Percentiles rank a stretch among this genome's conserved stretches.
These are phyloP conservation scores for Ogataea pignaliae DNA, from an alignment of 805 yeast species.

Conservation along the genomic window DNA sequence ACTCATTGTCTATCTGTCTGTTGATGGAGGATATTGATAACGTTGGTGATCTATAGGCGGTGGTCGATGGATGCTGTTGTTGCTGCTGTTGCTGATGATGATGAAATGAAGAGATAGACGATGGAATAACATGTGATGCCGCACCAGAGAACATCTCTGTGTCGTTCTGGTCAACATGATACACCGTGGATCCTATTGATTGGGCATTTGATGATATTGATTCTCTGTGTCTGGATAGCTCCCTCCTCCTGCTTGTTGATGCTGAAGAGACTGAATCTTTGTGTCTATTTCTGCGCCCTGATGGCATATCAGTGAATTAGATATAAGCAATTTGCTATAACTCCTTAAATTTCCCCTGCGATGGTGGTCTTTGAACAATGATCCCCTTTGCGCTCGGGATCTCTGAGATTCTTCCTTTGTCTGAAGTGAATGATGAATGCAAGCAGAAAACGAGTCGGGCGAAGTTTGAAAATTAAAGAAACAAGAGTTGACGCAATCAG, in stretches of 20 bases:
- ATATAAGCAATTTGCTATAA: no score
- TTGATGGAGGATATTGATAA: slow-evolving; percentile 5
- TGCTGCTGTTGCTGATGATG: no score
- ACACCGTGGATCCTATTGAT: slow-evolving; percentile 6
- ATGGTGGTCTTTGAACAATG: no score
- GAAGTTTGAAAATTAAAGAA: no score
- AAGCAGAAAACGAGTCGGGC: no score
- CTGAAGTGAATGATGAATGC: no score
- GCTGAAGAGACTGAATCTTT: slow-evolving; percentile 5
- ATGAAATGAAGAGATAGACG: slow-evolving; percentile 73
- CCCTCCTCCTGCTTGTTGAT: slow-evolving; percentile 10
- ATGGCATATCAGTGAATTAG: no score
- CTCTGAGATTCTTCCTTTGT: no score
- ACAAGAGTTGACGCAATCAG: no score
- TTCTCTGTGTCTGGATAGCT: slow-evolving; percentile 29
- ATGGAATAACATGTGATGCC: slow-evolving; percentile 69
- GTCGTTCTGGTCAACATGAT: slow-evolving; percentile 50
- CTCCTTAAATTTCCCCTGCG: no score
- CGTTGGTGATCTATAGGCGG: slow-evolving; percentile 20
- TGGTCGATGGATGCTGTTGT: slow-evolving; percentile 7
- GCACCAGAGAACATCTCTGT: slow-evolving; percentile 77
- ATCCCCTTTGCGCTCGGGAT: no score
- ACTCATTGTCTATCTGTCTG: slow-evolving; percentile 3
- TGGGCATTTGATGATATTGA: slow-evolving; percentile 22
- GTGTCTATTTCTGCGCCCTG: neutral